Evolutionary conservation across 352 stramenopile genomes (phyloP), one percentile per base, ranked within the genome.

Genomic region (Globisporangium acanthophoron): DNA sequence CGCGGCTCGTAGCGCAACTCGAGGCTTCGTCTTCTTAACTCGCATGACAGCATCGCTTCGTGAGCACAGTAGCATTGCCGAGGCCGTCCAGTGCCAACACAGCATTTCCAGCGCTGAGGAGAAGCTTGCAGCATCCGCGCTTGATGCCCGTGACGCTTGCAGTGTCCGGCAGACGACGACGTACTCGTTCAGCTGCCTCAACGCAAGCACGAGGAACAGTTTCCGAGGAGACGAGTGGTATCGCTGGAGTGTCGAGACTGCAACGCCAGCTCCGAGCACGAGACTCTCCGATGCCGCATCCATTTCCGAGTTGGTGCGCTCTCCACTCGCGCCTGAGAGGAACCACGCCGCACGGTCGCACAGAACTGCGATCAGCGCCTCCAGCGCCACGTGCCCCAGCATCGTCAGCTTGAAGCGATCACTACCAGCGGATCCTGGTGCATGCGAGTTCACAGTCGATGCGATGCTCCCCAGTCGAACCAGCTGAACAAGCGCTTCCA

Each of bases 11-110:
- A 56, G 18, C 5, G 53, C 56, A 27, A 33, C 13, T 68, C 43
- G 15, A 57, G 54, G 40, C 7, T 66, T 64, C 5, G 56, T 47
- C 51, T 70, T 76, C 53, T 65, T 62, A 18, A 73, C 62, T 2
- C 51, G 33, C n/a, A 71, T 59, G 1, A 66, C 62, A 41, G 24
- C 46, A 9, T 73, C 60, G 45, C 69, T 79, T 16, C 82, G 74
- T 4, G 72, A 66, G 57, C 79, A 88, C 56, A 90, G 24, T 44
- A 85, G 62, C 61, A 76, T 54, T 9, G 59, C 70, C 1, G 64
- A 69, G 29, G 68, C 58, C 15, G 70, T 75, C 82, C 79, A 92
- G 51, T 92, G 79, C 82, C 82, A 92, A n/a, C 61, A 67, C 1
- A 88, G 16, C 57, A 78, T 69, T 21, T 72, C 59, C 5, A 77